These are phyloP conservation scores for Margaritispora aquatica DNA, from an alignment of 495 filamentous ascomycete genomes.

Conservation along the genomic window DNA sequence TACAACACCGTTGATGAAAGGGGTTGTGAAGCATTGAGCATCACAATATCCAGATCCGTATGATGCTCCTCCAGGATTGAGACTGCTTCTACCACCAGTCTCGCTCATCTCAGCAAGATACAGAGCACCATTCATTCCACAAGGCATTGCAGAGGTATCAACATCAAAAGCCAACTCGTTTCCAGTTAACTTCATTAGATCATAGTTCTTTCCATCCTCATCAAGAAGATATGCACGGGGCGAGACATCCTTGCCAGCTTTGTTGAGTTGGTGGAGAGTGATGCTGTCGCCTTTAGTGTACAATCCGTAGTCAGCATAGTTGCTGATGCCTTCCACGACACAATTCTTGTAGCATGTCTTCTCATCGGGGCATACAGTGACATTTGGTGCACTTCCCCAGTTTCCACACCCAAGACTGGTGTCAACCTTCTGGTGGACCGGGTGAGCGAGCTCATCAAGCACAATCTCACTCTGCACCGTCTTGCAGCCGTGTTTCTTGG, in stretches of 20 bases:
- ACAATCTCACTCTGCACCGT: constrained; percentile 40
- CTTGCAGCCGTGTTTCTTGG: constrained; percentile 37
- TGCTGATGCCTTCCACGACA: constrained; percentile 40
- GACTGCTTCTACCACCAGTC: constrained; percentile 44
- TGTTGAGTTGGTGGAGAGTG: constrained; percentile 3
- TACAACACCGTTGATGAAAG: constrained; percentile 54
- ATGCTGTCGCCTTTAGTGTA: constrained; percentile 30
- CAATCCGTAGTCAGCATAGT: constrained; percentile 41
- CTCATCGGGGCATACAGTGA: constrained; percentile 37
- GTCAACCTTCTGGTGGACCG: constrained; percentile 37
- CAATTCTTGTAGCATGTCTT: constrained; percentile 44
- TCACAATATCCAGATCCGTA: constrained; percentile 71
- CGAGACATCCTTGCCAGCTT: constrained; percentile 22
- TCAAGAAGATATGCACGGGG: constrained; percentile 59
- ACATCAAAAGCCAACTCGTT: constrained; percentile 59
- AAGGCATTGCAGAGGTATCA: constrained; percentile 52
- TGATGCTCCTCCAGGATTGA: constrained; percentile 54
- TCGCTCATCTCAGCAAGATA: constrained; percentile 54
- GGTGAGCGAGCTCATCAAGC: constrained; percentile 42
- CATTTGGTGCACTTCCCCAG: constrained; percentile 31
- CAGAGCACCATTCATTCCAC: constrained; percentile 63
- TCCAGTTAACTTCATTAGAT: constrained; percentile 51
- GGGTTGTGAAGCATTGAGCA: constrained; percentile 51
- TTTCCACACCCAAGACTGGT: constrained; percentile 28
- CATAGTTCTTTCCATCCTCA: constrained; percentile 46